These are phyloP conservation scores for barley (Hordeum vulgare) DNA, from an alignment of 176 grass and related monocot species.

Conservation along the genomic window MorexV3_pseudomolecules_assembly NC_058521.1:235402960-235403459, in stretches of 20 bases:
- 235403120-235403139: not conserved
- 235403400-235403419: not conserved
- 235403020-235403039: not conserved
- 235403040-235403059: not conserved
- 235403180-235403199: not conserved
- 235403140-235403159: not conserved
- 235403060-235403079: not conserved
- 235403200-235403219: not conserved
- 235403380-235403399: too few relatives aligned
- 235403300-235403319: not conserved
- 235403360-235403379: too few relatives aligned
- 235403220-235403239: not conserved
- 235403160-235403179: not conserved
- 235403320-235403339: not conserved
- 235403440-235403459: not conserved
- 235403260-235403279: not conserved
- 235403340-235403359: not conserved
- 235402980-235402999: not conserved
- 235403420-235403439: not conserved
- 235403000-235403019: not conserved
- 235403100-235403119: not conserved
- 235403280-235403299: not conserved
- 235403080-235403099: not conserved
- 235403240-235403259: not conserved
- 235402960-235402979: not conserved